phyloP scores from a whole-genome alignment of 768 basidiomycete species.

The Termitomyces sp. region DNA sequence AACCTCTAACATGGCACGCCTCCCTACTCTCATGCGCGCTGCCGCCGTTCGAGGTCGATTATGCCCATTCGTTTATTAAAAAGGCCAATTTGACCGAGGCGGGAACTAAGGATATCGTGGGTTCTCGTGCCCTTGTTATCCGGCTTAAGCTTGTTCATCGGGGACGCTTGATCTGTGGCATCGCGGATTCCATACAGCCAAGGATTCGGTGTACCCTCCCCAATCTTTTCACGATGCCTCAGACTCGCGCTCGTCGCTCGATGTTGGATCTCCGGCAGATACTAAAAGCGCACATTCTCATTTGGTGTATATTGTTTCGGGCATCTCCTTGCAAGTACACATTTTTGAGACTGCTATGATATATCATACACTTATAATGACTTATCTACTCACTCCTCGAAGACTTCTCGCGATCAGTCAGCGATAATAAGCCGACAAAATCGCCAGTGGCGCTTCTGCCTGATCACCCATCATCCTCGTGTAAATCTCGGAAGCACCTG shows the following conservation, averaged over 20 bases:
- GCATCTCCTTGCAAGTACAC: not conserved
- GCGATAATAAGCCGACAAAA: no score
- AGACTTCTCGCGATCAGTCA: not conserved
- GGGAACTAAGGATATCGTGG: slow-evolving; percentile 61
- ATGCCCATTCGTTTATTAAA: slow-evolving; percentile 57
- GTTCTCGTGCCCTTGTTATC: slow-evolving; percentile 56
- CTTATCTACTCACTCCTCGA: not conserved
- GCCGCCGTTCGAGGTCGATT: slow-evolving; percentile 71
- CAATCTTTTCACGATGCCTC: slow-evolving; percentile 54
- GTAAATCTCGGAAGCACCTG: not conserved
- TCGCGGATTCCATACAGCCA: slow-evolving; percentile 55
- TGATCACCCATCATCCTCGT: not conserved
- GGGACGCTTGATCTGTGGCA: slow-evolving; percentile 31
- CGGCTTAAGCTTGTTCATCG: slow-evolving; percentile 53
- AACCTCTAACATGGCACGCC: slow-evolving; percentile 61
- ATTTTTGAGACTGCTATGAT: no score
- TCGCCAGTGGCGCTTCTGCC: not conserved
- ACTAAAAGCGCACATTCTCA: not conserved
- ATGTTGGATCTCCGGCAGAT: slow-evolving; percentile 29
- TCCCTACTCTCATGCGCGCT: slow-evolving; percentile 59
- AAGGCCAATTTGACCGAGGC: slow-evolving; percentile 66
- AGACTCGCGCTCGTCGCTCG: slow-evolving; percentile 83
- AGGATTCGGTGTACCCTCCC: slow-evolving; percentile 49
- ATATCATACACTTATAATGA: no score
- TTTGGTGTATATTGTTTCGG: not conserved